Evolutionary conservation across 2,329 filamentous ascomycete species (phyloP), one percentile per base, ranked within the genome.

Genomic region (Aciculosporium take): DNA sequence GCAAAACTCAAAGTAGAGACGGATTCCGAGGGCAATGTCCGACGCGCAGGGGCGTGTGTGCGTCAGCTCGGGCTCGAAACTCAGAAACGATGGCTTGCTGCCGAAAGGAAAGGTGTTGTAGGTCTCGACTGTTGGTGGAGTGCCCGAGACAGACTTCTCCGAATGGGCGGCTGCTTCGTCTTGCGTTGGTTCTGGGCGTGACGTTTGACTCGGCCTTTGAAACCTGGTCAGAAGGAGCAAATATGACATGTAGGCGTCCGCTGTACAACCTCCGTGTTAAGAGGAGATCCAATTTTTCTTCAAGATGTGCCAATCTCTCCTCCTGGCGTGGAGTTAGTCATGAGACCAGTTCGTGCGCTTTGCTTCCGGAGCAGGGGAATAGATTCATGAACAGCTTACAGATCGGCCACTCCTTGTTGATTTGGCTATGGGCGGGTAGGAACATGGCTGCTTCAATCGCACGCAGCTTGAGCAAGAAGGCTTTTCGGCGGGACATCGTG

Each of bases 211-310:
- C 38, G 58, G 42, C 49, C 60, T 46, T 46, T 40, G 47, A 35
- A 49, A 47, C 28, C 45, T 36, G 45, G 57, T 62, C 49, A 61
- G 55, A 53, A 49, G 27, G 44, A 48, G 39, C 37, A 43, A 43
- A 44, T 29, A 41, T 38, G 40, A 32, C 23, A 43, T 34, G 17
- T 21, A 41, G 41, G 27, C 38, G 20, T 38, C 23, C 28, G 36
- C 35, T 42, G 42, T 56, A 58, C 54, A 57, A 51, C 51, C 54
- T 62, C 41, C 66, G 65, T 37, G 57, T 69, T 17, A 71, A 53
- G 40, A 71, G 57, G 44, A 65, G 62, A 53, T 71, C 67, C 36
- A 71, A 60, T 51, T 71, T 71, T 53, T 70, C 67, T 54, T 71
- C 68, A 31, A 71, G 48, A 39, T 66, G 63, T 12, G 66, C 66